Conservation (phyloP, 2,329 filamentous ascomycete genomes). For the Fusarium protoensiforme region DNA sequence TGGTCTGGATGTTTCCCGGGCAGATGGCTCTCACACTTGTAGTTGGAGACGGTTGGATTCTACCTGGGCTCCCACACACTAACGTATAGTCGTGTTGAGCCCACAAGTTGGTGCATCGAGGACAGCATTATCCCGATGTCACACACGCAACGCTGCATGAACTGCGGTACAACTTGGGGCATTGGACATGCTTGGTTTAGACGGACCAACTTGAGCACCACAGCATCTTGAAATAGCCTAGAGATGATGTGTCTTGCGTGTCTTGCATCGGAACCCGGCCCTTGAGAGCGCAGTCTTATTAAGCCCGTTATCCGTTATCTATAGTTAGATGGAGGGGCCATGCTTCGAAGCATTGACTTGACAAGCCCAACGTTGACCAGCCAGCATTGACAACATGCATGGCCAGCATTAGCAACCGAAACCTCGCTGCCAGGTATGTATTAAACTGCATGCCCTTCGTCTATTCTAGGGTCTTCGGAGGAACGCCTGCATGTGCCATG, state of each 20-base stretch:
- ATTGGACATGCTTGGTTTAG: neutral
- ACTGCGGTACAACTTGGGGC: neutral
- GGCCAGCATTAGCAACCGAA: neutral
- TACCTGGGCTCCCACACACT: neutral
- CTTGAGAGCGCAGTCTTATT: neutral
- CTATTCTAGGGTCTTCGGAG: neutral
- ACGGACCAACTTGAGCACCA: neutral
- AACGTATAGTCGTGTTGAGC: neutral
- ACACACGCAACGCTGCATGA: neutral
- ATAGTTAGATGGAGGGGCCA: neutral
- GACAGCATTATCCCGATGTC: constrained; percentile 2
- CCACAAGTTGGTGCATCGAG: neutral
- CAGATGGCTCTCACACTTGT: neutral
- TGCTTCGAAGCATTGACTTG: neutral
- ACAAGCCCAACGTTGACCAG: neutral
- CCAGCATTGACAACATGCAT: neutral
- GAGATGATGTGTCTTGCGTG: neutral
- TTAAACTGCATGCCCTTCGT: neutral
- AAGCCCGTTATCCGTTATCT: neutral
- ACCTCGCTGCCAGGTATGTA: neutral
- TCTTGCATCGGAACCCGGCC: neutral
- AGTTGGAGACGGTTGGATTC: neutral
- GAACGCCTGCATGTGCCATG: neutral
- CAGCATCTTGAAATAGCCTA: neutral
- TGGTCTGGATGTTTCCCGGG: neutral